Evolutionary conservation across 495 filamentous ascomycete genomes (phyloP).

Genomic region (Polyplosphaeria fusca): DNA sequence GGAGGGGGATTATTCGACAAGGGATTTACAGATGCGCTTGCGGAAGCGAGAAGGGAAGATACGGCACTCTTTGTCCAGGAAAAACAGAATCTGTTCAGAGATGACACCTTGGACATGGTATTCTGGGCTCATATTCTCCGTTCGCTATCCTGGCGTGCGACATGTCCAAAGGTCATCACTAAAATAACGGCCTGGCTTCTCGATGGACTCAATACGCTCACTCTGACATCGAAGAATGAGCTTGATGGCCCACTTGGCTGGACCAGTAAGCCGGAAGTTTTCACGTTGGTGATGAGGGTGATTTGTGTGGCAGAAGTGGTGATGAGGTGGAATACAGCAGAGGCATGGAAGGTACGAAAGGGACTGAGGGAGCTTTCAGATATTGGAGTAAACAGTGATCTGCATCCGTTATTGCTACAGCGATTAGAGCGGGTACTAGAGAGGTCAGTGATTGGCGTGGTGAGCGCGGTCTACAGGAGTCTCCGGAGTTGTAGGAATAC

Average conservation of each 20-base stretch:
- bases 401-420: no score
- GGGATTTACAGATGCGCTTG: slow-evolving; percentile 49
- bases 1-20: background rate
- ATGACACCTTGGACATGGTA: slow-evolving; percentile 66
- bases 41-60: slow-evolving; percentile 56
- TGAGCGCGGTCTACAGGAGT: no score
- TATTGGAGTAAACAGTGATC: no score
- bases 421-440: no score
- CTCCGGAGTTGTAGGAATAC: no score
- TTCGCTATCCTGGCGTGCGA: slow-evolving; percentile 25
- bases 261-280: slow-evolving; percentile 69
- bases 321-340: slow-evolving; percentile 34
- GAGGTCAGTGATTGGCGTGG: no score
- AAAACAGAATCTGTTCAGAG: slow-evolving; percentile 86
- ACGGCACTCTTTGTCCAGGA: slow-evolving; percentile 79
- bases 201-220: slow-evolving; percentile 54
- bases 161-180: slow-evolving; percentile 31
- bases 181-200: slow-evolving; percentile 53
- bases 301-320: slow-evolving; percentile 48
- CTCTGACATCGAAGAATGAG: slow-evolving; percentile 38
- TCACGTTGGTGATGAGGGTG: slow-evolving; percentile 62
- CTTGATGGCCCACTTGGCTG: slow-evolving; percentile 68
- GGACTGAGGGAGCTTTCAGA: no score
- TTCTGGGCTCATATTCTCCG: slow-evolving; percentile 58
- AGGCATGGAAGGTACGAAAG: no score